Conservation (phyloP, 345 rosid species). For the Populus euphratica region DNA sequence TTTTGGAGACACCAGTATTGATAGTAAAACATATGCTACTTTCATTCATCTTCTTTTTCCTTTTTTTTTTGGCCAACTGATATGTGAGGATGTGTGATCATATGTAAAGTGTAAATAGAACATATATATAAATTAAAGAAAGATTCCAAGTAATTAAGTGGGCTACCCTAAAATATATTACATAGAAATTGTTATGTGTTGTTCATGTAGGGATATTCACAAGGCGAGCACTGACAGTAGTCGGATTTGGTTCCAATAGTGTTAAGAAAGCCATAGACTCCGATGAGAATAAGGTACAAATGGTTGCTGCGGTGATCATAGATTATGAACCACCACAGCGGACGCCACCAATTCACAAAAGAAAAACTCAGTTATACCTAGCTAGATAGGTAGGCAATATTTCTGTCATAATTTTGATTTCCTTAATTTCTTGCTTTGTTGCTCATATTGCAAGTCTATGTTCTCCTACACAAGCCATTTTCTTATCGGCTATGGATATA, state of each 20-base stretch:
- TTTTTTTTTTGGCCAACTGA: too few relatives aligned
- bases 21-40: too few relatives aligned
- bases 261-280: background rate
- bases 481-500: too few relatives aligned
- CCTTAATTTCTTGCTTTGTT: too few relatives aligned
- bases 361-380: background rate
- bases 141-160: background rate
- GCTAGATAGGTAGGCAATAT: too few relatives aligned
- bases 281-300: background rate
- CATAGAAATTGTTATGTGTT: background rate
- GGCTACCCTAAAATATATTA: background rate
- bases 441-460: too few relatives aligned
- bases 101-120: too few relatives aligned
- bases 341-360: constrained; percentile 33
- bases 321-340: constrained; percentile 33
- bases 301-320: background rate
- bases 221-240: constrained; percentile 11
- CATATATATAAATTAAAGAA: background rate
- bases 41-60: too few relatives aligned
- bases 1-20: too few relatives aligned
- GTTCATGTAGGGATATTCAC: constrained; percentile 18
- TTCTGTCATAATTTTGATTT: too few relatives aligned
- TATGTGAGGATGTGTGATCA: too few relatives aligned
- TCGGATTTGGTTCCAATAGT: constrained; percentile 1
- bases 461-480: too few relatives aligned